A percentile compares a stretch with the other conserved stretches of the same genome.
These are phyloP conservation scores for Fusarium sp. DNA, from an alignment of 2,329 filamentous ascomycete genomes.

Conservation along the genomic window DNA sequence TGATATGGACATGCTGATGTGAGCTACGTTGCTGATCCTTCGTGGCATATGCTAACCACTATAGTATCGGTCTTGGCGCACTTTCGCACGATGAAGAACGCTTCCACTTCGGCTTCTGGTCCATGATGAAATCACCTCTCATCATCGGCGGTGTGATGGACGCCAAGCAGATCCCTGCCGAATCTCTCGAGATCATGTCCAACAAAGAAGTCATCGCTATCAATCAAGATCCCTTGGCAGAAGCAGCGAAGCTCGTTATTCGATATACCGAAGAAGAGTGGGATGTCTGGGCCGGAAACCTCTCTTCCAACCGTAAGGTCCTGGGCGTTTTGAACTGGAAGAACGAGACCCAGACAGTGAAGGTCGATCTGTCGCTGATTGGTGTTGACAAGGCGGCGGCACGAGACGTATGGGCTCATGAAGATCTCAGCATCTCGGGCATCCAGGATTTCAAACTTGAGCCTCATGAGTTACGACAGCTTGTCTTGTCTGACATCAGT, in stretches of 20 bases:
- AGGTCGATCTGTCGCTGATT: conserved; percentile 53
- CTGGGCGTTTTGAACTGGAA: conserved; percentile 62
- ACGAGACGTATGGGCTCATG: conserved; percentile 54
- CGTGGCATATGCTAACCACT: background rate
- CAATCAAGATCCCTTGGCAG: conserved; percentile 65
- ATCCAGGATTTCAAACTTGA: conserved; percentile 47
- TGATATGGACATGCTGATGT: conserved; percentile 64
- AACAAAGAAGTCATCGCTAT: conserved; percentile 67
- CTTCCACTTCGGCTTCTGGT: conserved; percentile 65
- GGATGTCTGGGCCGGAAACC: conserved; percentile 62
- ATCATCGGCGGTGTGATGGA: conserved; percentile 58
- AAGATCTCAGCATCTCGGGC: conserved; percentile 49
- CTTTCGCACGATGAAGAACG: conserved; percentile 59
- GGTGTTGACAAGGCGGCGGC: conserved; percentile 54
- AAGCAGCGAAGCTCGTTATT: conserved; percentile 61
- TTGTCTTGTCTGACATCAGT: conserved; percentile 51
- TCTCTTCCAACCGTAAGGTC: conserved; percentile 56
- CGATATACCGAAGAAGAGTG: conserved; percentile 60
- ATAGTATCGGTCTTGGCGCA: conserved; percentile 58
- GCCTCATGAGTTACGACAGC: conserved; percentile 53
- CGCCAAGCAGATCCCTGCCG: conserved; percentile 48
- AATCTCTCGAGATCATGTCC: conserved; percentile 55
- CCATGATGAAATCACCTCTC: conserved; percentile 62
- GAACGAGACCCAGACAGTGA: conserved; percentile 54
- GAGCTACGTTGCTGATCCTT: conserved; percentile 3